These are phyloP conservation scores for Stipa capillata DNA, from an alignment of 176 grass and related monocot genomes.

Conservation along the genomic window DNA sequence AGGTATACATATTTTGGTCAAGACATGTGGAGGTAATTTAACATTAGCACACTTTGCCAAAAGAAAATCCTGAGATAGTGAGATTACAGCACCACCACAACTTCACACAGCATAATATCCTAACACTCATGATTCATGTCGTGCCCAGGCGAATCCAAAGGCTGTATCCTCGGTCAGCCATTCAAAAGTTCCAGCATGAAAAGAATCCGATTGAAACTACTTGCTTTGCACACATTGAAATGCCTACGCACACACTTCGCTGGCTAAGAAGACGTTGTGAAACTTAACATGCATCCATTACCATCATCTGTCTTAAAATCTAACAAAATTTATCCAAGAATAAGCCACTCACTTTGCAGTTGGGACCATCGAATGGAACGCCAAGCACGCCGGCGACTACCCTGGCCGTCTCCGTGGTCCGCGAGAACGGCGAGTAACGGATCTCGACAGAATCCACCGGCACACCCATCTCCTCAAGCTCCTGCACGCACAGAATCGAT, in stretches of 20 bases:
- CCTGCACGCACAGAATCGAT: conserved; percentile 19
- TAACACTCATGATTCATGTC: neutral
- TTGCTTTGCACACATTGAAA: neutral
- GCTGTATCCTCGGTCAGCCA: neutral
- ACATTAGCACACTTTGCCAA: no score
- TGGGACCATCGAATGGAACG: conserved; percentile 48
- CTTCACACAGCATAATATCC: no score
- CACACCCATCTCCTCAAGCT: conserved; percentile 49
- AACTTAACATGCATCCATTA: neutral
- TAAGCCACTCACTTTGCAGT: conserved; percentile 44
- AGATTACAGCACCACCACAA: no score
- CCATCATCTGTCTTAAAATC: neutral
- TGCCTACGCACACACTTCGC: neutral
- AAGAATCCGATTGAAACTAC: neutral
- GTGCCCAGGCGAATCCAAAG: neutral
- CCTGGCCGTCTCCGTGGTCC: conserved; percentile 71
- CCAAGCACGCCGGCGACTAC: conserved; percentile 53
- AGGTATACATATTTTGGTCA: neutral
- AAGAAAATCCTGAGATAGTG: no score
- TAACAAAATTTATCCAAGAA: neutral
- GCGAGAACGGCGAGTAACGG: conserved; percentile 68
- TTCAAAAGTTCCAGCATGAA: neutral
- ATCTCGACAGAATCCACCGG: conserved; percentile 47
- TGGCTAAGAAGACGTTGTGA: neutral
- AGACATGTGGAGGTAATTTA: no score